phyloP scores from a whole-genome alignment of 371 early-diverging fungal species.

The Apophysomyces elegans region DNA sequence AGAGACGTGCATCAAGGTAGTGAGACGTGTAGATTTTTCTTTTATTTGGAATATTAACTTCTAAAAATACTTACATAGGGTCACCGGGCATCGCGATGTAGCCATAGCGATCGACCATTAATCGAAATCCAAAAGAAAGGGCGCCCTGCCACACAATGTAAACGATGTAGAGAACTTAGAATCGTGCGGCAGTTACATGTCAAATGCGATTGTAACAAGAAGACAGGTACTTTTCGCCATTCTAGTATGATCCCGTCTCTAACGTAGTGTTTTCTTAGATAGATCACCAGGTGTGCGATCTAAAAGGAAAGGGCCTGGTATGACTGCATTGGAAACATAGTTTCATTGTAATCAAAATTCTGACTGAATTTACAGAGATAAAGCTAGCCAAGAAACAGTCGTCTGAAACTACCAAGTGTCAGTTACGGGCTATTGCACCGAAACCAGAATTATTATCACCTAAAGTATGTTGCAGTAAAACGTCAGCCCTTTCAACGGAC shows the following conservation, averaged over 20 bases:
- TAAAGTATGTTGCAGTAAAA: not conserved
- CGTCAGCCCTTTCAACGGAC: not conserved
- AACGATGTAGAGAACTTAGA: slow-evolving; percentile 73
- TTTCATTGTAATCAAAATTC: not conserved
- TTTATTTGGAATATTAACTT: not conserved
- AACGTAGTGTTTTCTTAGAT: not conserved
- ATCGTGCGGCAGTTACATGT: slow-evolving; percentile 73
- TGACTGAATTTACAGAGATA: not conserved
- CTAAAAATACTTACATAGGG: slow-evolving; percentile 41
- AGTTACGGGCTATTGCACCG: slow-evolving; percentile 24
- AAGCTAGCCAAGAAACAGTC: not conserved
- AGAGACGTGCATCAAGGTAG: slow-evolving; percentile 53
- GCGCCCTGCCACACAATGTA: slow-evolving; percentile 82
- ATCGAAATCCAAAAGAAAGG: slow-evolving; percentile 77
- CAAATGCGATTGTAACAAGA: slow-evolving; percentile 69
- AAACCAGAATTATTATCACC: slow-evolving; percentile 6
- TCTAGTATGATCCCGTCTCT: not conserved
- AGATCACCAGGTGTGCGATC: not conserved
- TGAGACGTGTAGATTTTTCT: not conserved
- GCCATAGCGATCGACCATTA: slow-evolving; percentile 65
- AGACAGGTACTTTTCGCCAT: slow-evolving; percentile 13
- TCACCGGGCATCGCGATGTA: slow-evolving; percentile 66
- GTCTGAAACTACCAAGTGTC: not conserved
- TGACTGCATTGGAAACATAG: not conserved
- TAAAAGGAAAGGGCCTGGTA: not conserved